Conservation (phyloP, 2,329 filamentous ascomycete species). For the Cyphellophora attinorum region DNA sequence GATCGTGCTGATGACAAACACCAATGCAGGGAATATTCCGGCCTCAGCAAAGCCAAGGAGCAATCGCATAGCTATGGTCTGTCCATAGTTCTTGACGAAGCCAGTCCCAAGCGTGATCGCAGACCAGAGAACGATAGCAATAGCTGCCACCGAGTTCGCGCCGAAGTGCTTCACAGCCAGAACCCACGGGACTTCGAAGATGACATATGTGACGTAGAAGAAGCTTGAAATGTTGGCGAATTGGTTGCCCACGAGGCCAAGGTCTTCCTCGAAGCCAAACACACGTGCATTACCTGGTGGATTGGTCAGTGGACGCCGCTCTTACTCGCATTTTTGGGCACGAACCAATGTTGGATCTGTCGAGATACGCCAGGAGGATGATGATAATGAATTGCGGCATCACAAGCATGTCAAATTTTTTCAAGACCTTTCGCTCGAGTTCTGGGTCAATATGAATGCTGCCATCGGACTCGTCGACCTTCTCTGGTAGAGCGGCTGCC, state of each 20-base stretch:
- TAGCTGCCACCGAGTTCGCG: not conserved
- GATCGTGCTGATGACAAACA: slow-evolving; percentile 1
- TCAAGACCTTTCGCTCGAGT: slow-evolving; percentile 4
- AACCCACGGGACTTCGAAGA: slow-evolving; percentile 25
- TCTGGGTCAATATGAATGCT: slow-evolving; percentile 8
- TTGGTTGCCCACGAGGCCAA: slow-evolving; percentile 21
- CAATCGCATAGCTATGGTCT: slow-evolving; percentile 38
- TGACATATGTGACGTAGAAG: slow-evolving; percentile 30
- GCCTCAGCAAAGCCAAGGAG: slow-evolving; percentile 40
- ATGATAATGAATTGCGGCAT: slow-evolving; percentile 5
- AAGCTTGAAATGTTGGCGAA: slow-evolving; percentile 28
- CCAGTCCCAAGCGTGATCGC: slow-evolving; percentile 35
- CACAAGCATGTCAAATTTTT: slow-evolving; percentile 8
- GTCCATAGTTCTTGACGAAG: slow-evolving; percentile 39
- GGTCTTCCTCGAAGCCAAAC: slow-evolving; percentile 13
- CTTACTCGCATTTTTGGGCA: slow-evolving; percentile 1
- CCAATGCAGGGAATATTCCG: not conserved
- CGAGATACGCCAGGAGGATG: slow-evolving; percentile 1
- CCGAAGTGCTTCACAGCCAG: slow-evolving; percentile 1
- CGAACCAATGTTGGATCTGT: slow-evolving; percentile 5
- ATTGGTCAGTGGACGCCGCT: not conserved
- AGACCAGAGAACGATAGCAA: slow-evolving; percentile 24
- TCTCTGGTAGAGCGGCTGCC: slow-evolving; percentile 28
- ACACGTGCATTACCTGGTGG: not conserved
- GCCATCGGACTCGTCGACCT: slow-evolving; percentile 41